These are phyloP conservation scores for Leishmania arabica DNA, from an alignment of 208 protist species.

Conservation along the genomic window DNA sequence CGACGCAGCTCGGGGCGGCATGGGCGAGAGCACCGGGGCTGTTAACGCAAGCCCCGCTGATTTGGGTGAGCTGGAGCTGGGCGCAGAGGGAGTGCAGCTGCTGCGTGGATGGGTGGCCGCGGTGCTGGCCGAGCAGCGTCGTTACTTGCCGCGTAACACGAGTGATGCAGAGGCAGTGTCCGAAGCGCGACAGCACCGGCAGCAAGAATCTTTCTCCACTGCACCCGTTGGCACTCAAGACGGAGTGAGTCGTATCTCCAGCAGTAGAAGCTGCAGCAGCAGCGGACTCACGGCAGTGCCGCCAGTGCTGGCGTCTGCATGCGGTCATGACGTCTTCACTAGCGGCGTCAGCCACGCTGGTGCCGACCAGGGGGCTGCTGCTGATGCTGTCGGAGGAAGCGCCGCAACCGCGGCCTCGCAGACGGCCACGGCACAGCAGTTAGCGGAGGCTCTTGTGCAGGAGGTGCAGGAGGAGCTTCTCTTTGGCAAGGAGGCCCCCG, in stretches of 20 bases:
- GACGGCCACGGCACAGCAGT: background rate
- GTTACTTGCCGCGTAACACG: background rate
- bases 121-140: background rate
- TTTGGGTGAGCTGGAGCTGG: slow-evolving; percentile 11
- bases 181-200: background rate
- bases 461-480: slow-evolving; percentile 40
- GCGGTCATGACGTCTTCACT: background rate
- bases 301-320: background rate
- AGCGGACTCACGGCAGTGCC: slow-evolving; percentile 6
- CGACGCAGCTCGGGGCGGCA: background rate
- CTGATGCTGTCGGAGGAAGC: background rate
- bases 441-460: slow-evolving; percentile 34
- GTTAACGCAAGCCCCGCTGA: background rate
- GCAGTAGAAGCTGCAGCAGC: background rate
- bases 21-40: background rate
- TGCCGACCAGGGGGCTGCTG: background rate
- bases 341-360: background rate
- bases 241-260: background rate
- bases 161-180: background rate
- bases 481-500: slow-evolving; percentile 13
- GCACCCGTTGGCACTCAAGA: background rate
- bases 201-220: background rate
- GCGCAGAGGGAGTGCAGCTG: slow-evolving; percentile 6
- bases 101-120: slow-evolving; percentile 10
- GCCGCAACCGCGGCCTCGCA: too few relatives aligned